Evolutionary conservation across 2,329 filamentous ascomycete genomes (phyloP).

Genomic region (Fusarium phyllophilum): DNA sequence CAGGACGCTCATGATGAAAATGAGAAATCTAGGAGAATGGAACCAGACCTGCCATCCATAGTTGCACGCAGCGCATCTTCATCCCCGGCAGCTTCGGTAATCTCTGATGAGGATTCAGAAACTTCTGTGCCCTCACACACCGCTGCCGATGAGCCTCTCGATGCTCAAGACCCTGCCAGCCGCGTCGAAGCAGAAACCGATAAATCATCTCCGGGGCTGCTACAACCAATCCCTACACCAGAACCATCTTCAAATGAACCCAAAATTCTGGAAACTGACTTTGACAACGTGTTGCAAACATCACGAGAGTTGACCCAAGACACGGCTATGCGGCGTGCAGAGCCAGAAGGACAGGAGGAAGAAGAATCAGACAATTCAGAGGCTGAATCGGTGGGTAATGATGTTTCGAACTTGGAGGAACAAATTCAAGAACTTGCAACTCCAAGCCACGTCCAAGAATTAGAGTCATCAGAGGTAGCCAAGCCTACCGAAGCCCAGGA

Average conservation of each 20-base stretch:
- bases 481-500: background rate
- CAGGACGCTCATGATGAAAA: constrained; percentile 21
- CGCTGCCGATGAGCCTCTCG: background rate
- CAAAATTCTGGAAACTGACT: constrained; percentile 24
- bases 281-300: constrained; percentile 16
- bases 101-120: constrained; percentile 15
- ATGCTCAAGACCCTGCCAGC: background rate
- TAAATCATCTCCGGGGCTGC: constrained; percentile 2
- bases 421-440: background rate
- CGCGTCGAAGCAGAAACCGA: background rate
- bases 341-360: background rate
- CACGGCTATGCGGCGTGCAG: background rate
- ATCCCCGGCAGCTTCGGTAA: background rate
- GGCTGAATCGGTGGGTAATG: constrained; percentile 2
- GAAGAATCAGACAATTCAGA: constrained; percentile 1
- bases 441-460: background rate
- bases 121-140: constrained; percentile 1
- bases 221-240: constrained; percentile 1
- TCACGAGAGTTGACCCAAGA: constrained; percentile 13
- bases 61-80: constrained; percentile 15
- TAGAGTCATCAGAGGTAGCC: background rate
- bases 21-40: constrained; percentile 22
- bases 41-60: constrained; percentile 6
- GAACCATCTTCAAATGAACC: constrained; percentile 1
- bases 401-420: background rate